Percentiles rank a stretch among this genome's conserved stretches.
phyloP scores from a whole-genome alignment of 768 basidiomycete species.

The Phallus indusiatus region DNA sequence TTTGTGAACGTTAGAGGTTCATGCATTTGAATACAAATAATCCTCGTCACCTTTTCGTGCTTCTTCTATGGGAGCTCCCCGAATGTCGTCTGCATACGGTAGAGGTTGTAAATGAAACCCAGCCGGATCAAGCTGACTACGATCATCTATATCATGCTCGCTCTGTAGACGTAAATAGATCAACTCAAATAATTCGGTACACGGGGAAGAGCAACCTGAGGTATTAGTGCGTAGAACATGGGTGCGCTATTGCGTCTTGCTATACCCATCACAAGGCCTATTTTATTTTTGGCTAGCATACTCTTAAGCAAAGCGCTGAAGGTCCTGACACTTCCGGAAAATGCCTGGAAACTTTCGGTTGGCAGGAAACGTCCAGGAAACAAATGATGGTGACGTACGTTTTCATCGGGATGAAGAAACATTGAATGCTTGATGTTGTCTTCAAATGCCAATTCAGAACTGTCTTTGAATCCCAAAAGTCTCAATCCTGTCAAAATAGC shows the following conservation, averaged over 20 bases:
- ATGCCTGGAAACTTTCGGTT: conserved; percentile 36
- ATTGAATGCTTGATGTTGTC: conserved; percentile 88
- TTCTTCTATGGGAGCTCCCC: conserved; percentile 61
- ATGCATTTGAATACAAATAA: neutral
- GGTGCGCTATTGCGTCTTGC: conserved; percentile 67
- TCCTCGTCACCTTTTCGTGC: conserved; percentile 45
- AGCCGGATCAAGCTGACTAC: conserved; percentile 67
- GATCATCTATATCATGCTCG: conserved; percentile 59
- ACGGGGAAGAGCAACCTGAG: conserved; percentile 42
- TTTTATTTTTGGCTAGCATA: conserved; percentile 70
- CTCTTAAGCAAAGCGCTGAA: conserved; percentile 81
- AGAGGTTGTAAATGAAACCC: conserved; percentile 90
- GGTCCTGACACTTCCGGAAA: conserved; percentile 85
- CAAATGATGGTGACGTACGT: conserved; percentile 36
- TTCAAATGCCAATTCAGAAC: conserved; percentile 60
- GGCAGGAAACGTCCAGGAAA: neutral
- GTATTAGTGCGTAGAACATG: conserved; percentile 74
- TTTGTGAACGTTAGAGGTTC: conserved; percentile 10
- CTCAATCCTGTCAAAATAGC: conserved; percentile 51
- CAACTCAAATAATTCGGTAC: neutral
- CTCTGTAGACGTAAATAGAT: conserved; percentile 31
- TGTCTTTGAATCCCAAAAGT: conserved; percentile 86
- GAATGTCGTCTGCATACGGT: conserved; percentile 94
- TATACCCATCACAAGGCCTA: conserved; percentile 68
- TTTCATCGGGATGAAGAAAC: conserved; percentile 90